Evolutionary conservation across 345 rosid species (phyloP), one percentile per base, ranked within the genome.

Genomic region (Eucalyptus regnans): DNA sequence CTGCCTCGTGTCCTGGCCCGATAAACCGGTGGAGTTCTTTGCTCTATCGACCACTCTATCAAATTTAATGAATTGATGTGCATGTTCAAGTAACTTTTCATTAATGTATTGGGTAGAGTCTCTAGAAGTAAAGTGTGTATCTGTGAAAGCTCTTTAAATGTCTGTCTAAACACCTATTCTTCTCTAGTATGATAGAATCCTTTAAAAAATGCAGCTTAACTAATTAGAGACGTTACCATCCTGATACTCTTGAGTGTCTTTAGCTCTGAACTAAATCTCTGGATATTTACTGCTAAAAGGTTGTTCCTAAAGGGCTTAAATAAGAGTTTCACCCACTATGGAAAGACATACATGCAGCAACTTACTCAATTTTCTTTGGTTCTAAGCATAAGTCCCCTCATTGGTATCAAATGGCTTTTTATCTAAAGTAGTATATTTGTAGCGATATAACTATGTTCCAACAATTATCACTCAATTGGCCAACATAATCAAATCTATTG

Each of bases 151-250:
- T 18, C 10, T 52, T 52, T 52, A 7, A 52, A 52, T 52, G 58
- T 7, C 58, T 18, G 10, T 3, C 5, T 8, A 52, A 52, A 52
- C 2, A 52, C 0, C 1, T 52, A 9, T 52, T 52, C 0, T 52
- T 52, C 0, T 52, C 2, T 2, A 3, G 2, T 16, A 0, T 52
- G 0, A 18, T 2, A 18, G 0, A 18, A 52, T 18, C 2, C 4
- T 52, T 8, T 52, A 52, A 52, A 18, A 52, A 1, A 52, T 52
- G 1, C 4, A 52, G 2, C 58, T 7, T 18, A 23, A 52, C 23
- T 52, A 18, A 7, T 52, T 52, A 51, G 22, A 50, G 3, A 50
- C 0, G 3, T 50, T 50, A 14, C 52, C 1, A 50, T 50, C 7
- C 0, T 14, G 1, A 0, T 5, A 5, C 17, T 7, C 3, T 50